These are phyloP conservation scores for Quambalaria eucalypti DNA, from an alignment of 1,284 basidiomycete species.

Conservation along the genomic window DNA sequence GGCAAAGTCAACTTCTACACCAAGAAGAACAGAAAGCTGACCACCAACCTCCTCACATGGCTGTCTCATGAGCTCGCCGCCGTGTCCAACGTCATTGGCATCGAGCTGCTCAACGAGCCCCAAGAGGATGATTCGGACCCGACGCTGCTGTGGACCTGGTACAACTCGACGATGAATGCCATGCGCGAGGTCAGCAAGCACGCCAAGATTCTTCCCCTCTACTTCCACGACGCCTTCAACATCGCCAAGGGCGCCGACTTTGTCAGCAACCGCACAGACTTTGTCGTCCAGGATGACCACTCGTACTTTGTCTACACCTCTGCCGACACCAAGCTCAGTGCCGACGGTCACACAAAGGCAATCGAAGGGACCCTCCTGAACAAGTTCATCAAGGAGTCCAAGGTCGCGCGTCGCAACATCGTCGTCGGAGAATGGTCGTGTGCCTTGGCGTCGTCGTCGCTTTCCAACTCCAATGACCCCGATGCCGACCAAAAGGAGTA, in stretches of 20 bases:
- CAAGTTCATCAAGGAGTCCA: slow-evolving; percentile 18
- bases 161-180: slow-evolving; percentile 51
- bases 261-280: slow-evolving; percentile 57
- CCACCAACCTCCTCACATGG: slow-evolving; percentile 56
- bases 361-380: slow-evolving; percentile 18
- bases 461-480: slow-evolving; percentile 53
- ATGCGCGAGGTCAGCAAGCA: slow-evolving; percentile 54
- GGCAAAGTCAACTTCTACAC: slow-evolving; percentile 55
- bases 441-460: slow-evolving; percentile 57
- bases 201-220: slow-evolving; percentile 57
- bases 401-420: slow-evolving; percentile 53
- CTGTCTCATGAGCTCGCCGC: slow-evolving; percentile 55
- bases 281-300: slow-evolving; percentile 68
- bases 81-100: slow-evolving; percentile 64
- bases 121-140: slow-evolving; percentile 30
- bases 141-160: slow-evolving; percentile 35
- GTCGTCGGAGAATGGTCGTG: slow-evolving; percentile 54
- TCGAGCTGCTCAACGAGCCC: slow-evolving; percentile 70
- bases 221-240: slow-evolving; percentile 68
- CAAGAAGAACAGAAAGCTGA: slow-evolving; percentile 54
- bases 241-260: slow-evolving; percentile 56
- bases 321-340: slow-evolving; percentile 24
- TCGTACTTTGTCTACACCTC: slow-evolving; percentile 56
- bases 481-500: slow-evolving; percentile 54
- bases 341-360: slow-evolving; percentile 33